Evolutionary conservation across 352 stramenopile genomes (phyloP), one percentile per base, ranked within the genome.

Genomic region (Phytophthora ohioensis): DNA sequence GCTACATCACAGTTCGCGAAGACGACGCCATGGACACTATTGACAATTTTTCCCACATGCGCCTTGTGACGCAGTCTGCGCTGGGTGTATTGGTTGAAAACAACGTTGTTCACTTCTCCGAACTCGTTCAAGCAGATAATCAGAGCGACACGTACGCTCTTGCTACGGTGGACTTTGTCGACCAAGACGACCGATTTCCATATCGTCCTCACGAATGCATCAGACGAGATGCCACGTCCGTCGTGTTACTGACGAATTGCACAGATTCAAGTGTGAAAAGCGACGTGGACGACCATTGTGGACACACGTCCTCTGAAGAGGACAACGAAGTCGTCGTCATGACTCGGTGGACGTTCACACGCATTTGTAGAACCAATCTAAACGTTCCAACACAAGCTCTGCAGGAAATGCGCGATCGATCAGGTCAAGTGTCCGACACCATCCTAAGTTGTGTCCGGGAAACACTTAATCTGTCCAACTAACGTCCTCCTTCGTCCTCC

Each of bases 111-210:
- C 48, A 70, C 3, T 78, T 80, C 39, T 75, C 73, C 17, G 43
- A 75, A 35, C 30, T 54, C 38, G 49, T 45, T 7, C 17, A 43
- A 35, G 17, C 11, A 5, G 27, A 39, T 8, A 36, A 48, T 15
- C 46, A 54, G 15, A 15, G 9, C 32, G 54, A 34, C 32, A 57
- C 36, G 4, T 73, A 65, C 34, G 67, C 52, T 4, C 30, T 67
- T 2, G 52, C 39, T 5, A 32, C 36, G 0, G 64, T 30, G 10
- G 60, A 73, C 11, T 82, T 75, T 13, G 76, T 87, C 6, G 64
- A 87, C 32, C 39, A 77, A 30, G 76, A 87, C 62, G 77, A 80
- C 6, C 52, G 78, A 36, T 73, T 81, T 5, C 79, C 79, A 13
- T 84, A 82, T 60, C 54, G 56, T 3, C 67, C 79, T 3, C 32